A percentile compares a stretch with the other conserved stretches of the same genome.
Evolutionary conservation across 306 rosid genomes (phyloP).

Genomic region (Lathyrus aphaca): DNA sequence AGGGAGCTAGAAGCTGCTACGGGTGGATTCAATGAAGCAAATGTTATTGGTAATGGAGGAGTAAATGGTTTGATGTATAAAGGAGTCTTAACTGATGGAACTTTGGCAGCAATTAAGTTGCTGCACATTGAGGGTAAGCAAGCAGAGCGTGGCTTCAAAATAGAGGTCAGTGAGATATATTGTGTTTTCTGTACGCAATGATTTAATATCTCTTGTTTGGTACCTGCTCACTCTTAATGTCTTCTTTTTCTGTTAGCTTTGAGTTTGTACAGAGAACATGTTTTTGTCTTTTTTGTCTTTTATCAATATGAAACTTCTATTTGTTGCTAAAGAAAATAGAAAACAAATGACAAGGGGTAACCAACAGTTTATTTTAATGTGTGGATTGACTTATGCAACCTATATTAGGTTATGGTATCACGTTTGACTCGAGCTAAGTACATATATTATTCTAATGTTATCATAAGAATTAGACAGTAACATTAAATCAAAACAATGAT

Average conservation of each 20-base stretch:
- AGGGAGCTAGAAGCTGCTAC: conserved; percentile 86
- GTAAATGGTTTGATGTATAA: conserved; percentile 63
- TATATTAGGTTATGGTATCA: conserved; percentile 2
- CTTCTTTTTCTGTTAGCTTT: conserved; percentile 34
- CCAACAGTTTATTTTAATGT: conserved; percentile 19
- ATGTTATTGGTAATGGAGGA: conserved; percentile 70
- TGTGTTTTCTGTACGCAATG: conserved; percentile 21
- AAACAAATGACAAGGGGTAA: conserved; percentile 24
- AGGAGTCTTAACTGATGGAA: conserved; percentile 82
- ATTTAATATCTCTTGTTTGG: conserved; percentile 42
- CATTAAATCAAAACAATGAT: neutral
- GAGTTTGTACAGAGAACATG: conserved; percentile 38
- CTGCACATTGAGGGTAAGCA: conserved; percentile 72
- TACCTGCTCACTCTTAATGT: conserved; percentile 36
- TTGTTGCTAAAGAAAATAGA: conserved; percentile 29
- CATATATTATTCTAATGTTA: conserved; percentile 19
- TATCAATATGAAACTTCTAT: conserved; percentile 34
- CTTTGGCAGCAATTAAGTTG: conserved; percentile 79
- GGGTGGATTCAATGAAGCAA: conserved; percentile 59
- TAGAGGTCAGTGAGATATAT: conserved; percentile 65
- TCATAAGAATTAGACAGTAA: conserved; percentile 7
- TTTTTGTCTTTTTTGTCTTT: conserved; percentile 44
- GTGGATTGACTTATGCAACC: conserved; percentile 28
- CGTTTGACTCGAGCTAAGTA: conserved; percentile 29
- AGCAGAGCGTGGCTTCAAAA: conserved; percentile 94